Conservation (phyloP, 139 green algal genomes). For the Closterium sp. region DNA sequence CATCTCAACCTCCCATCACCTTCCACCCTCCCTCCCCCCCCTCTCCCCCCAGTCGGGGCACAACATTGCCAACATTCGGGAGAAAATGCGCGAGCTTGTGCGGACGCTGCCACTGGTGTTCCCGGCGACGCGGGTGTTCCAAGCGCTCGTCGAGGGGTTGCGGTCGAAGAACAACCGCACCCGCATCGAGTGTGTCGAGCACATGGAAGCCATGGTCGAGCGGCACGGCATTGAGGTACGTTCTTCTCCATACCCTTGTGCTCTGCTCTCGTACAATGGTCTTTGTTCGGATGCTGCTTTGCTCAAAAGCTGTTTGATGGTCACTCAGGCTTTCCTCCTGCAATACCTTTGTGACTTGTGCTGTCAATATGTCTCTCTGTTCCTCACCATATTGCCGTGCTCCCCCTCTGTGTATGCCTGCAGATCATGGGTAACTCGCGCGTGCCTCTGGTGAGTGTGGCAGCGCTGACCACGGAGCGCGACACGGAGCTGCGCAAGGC, state of each 20-base stretch:
- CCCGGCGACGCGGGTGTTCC: constrained; percentile 51
- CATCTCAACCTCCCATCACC: background rate
- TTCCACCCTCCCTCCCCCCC: background rate
- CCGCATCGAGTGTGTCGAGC: constrained; percentile 79
- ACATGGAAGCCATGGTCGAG: constrained; percentile 62
- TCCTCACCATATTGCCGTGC: background rate
- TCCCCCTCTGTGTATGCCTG: background rate
- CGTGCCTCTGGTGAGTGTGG: constrained; percentile 41
- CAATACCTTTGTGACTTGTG: too few species aligned
- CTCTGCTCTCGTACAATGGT: background rate
- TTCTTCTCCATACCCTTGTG: background rate
- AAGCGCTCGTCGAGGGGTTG: constrained; percentile 64
- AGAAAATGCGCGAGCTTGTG: constrained; percentile 73
- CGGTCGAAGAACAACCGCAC: constrained; percentile 89
- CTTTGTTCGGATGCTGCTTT: too few species aligned
- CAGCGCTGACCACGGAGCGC: constrained; percentile 72
- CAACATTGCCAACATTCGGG: constrained; percentile 46
- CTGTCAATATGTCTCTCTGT: too few species aligned
- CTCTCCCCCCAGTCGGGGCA: constrained; percentile 62
- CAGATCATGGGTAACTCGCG: constrained; percentile 35
- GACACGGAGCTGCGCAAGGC: constrained; percentile 77
- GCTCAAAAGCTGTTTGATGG: too few species aligned
- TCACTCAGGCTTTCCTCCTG: too few species aligned
- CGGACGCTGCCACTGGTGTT: constrained; percentile 60
- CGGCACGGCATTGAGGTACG: constrained; percentile 49